These are phyloP conservation scores for Xylariaceae sp. DNA, from an alignment of 2,329 filamentous ascomycete species.

Conservation along the genomic window DNA sequence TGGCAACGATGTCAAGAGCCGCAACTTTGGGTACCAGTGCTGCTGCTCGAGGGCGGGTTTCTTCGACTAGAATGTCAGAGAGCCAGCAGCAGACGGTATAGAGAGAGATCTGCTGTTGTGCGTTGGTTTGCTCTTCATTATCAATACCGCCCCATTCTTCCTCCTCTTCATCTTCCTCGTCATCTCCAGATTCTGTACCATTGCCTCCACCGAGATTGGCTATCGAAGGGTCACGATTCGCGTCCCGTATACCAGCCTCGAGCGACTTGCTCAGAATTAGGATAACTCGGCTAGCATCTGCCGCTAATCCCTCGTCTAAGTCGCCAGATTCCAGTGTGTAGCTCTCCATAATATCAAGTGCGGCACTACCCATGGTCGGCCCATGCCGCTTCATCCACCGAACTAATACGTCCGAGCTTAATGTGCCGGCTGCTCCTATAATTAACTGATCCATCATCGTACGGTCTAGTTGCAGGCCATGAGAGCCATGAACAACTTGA, in stretches of 20 bases:
- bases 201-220: no score
- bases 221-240: no score
- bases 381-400: constrained; percentile 29
- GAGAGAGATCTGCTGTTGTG: constrained; percentile 42
- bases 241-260: constrained; percentile 55
- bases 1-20: constrained; percentile 69
- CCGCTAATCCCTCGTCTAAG: constrained; percentile 69
- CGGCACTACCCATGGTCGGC: constrained; percentile 6
- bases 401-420: constrained; percentile 37
- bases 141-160: constrained; percentile 36
- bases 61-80: constrained; percentile 73
- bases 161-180: constrained; percentile 42
- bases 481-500: constrained; percentile 63
- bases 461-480: constrained; percentile 64
- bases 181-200: constrained; percentile 36
- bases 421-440: constrained; percentile 25
- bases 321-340: constrained; percentile 13
- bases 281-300: constrained; percentile 75
- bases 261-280: constrained; percentile 70
- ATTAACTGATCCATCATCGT: constrained; percentile 61
- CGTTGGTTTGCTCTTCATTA: constrained; percentile 21
- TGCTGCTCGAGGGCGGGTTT: constrained; percentile 59
- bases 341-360: constrained; percentile 8
- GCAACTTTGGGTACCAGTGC: constrained; percentile 71
- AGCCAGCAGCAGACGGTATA: constrained; percentile 76